Conservation (phyloP, 768 basidiomycete genomes). For the Boletus patriciae region DNA sequence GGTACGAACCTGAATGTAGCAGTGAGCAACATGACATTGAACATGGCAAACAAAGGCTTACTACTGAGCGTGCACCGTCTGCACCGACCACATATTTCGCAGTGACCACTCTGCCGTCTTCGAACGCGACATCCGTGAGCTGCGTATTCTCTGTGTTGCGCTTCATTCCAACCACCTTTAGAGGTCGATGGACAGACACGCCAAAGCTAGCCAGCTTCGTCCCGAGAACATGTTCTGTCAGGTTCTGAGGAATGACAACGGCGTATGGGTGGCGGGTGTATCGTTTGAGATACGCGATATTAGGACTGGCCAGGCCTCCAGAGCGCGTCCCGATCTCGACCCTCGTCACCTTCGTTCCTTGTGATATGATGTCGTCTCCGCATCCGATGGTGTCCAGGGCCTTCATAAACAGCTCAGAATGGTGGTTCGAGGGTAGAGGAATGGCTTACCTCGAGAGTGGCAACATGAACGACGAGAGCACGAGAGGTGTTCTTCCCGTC, state of each 20-base stretch:
- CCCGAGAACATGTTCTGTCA: conserved; percentile 44
- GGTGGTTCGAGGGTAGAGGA: neutral
- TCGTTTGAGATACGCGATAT: conserved; percentile 37
- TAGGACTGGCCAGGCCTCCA: conserved; percentile 23
- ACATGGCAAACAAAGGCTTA: conserved; percentile 20
- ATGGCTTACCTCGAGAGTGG: conserved; percentile 48
- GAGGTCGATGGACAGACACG: conserved; percentile 39
- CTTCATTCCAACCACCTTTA: conserved; percentile 40
- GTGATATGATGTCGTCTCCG: conserved; percentile 39
- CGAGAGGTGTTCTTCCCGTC: conserved; percentile 45
- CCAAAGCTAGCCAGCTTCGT: conserved; percentile 34
- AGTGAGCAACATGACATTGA: neutral
- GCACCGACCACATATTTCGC: conserved; percentile 53
- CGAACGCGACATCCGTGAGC: conserved; percentile 44
- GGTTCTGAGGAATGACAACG: conserved; percentile 45
- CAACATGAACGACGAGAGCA: conserved; percentile 51
- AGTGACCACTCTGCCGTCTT: conserved; percentile 44
- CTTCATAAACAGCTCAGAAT: conserved; percentile 12
- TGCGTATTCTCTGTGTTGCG: conserved; percentile 27
- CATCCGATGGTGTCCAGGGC: conserved; percentile 46
- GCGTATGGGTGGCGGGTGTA: conserved; percentile 49
- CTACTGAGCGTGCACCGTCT: conserved; percentile 50
- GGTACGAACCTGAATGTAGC: conserved; percentile 41
- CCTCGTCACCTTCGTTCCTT: conserved; percentile 34
- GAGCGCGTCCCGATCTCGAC: conserved; percentile 36